Conservation (phyloP, 345 rosid species). For the Rhodomyrtus tomentosa region DNA sequence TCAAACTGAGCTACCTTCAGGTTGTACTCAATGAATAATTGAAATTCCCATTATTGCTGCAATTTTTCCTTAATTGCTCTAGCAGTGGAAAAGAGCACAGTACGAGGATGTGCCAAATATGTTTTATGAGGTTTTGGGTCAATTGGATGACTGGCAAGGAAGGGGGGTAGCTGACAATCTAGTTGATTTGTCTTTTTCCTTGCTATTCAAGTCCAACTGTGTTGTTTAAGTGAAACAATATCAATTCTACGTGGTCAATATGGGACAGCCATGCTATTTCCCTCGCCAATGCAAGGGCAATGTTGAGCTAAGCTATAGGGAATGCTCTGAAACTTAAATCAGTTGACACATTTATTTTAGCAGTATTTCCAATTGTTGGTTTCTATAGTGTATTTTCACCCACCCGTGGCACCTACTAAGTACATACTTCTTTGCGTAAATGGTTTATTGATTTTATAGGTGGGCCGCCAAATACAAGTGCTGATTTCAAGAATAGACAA, state of each 20-base stretch:
- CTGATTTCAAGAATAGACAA: slow-evolving; percentile 55
- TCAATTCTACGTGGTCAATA: neutral
- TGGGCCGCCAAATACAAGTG: slow-evolving; percentile 48
- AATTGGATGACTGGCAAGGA: neutral
- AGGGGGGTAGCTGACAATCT: neutral
- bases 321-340: neutral
- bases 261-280: neutral
- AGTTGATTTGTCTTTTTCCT: neutral
- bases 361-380: neutral
- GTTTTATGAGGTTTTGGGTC: neutral
- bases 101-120: neutral
- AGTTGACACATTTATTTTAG: neutral
- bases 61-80: neutral
- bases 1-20: neutral
- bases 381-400: neutral
- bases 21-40: neutral
- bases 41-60: neutral
- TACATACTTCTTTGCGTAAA: neutral
- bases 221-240: neutral
- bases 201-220: neutral
- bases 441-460: slow-evolving; percentile 29
- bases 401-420: neutral
- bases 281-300: neutral
- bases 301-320: neutral
- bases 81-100: neutral